phyloP scores from a whole-genome alignment of 2,329 filamentous ascomycete species.

The Passalora sequoiae region DNA sequence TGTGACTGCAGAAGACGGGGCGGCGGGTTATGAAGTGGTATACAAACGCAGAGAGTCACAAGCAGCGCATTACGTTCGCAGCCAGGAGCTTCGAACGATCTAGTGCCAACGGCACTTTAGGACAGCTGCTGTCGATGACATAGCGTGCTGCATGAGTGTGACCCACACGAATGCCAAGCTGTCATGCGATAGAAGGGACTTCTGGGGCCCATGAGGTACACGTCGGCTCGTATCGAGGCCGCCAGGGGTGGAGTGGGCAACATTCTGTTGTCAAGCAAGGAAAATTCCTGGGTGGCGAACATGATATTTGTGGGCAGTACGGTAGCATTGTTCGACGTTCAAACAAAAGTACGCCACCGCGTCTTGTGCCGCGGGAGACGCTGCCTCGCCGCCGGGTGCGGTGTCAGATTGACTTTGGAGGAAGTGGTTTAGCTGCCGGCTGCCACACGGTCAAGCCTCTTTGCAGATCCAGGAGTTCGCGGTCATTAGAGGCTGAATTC shows the following conservation, averaged over 20 bases:
- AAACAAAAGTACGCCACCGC: slow-evolving; percentile 3
- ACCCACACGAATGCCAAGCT: not conserved
- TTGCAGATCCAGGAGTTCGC: too few relatives aligned
- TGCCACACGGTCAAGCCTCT: too few relatives aligned
- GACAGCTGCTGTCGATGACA: not conserved
- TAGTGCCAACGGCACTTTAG: too few relatives aligned
- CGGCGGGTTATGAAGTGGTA: too few relatives aligned
- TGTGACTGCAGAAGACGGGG: not conserved
- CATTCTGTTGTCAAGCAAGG: slow-evolving; percentile 8
- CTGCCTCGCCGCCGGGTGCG: not conserved
- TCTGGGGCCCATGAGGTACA: not conserved
- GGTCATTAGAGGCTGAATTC: not conserved
- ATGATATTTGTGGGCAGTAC: not conserved
- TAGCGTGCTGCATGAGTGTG: not conserved
- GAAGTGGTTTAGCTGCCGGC: too few relatives aligned
- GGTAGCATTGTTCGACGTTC: slow-evolving; percentile 2
- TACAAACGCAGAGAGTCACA: slow-evolving; percentile 1
- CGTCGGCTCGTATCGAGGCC: not conserved
- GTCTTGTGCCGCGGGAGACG: slow-evolving; percentile 1
- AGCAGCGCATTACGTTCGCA: too few relatives aligned
- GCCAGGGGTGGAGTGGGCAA: too few relatives aligned
- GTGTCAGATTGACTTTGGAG: slow-evolving; percentile 1
- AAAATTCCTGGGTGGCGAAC: not conserved
- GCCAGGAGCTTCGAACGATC: too few relatives aligned
- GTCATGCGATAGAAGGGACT: not conserved